Conservation (phyloP, 345 rosid species). For the Turritis glabra region DNA sequence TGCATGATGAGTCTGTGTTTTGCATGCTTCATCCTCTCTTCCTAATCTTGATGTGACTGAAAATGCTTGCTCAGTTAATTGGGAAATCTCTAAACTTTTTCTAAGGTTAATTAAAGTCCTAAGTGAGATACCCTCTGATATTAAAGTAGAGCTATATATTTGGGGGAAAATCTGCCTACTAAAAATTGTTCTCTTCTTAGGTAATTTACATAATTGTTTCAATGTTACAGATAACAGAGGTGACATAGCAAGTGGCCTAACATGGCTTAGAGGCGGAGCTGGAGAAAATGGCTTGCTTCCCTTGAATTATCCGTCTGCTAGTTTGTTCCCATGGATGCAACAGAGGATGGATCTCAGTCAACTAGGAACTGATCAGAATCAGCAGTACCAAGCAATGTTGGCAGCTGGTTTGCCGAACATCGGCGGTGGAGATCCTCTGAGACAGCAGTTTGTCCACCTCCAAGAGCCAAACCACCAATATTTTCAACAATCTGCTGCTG, state of each 20-base stretch:
- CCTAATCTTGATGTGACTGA: too few species aligned
- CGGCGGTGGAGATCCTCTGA: slow-evolving; percentile 49
- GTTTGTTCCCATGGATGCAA: slow-evolving; percentile 63
- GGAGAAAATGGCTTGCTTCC: slow-evolving; percentile 59
- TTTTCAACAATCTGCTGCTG: too few species aligned
- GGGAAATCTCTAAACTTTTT: too few species aligned
- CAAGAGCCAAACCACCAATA: too few species aligned
- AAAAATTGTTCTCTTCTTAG: background rate
- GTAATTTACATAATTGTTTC: background rate
- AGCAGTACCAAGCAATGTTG: slow-evolving; percentile 61
- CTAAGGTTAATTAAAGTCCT: too few species aligned
- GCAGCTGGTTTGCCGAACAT: slow-evolving; percentile 48
- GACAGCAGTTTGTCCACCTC: too few species aligned
- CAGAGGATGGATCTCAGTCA: slow-evolving; percentile 52
- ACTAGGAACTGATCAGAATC: slow-evolving; percentile 52
- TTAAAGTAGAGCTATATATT: too few species aligned
- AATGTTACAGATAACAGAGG: slow-evolving; percentile 50
- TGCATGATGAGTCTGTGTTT: background rate
- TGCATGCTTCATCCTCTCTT: too few species aligned
- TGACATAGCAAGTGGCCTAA: slow-evolving; percentile 46
- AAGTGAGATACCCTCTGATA: too few species aligned
- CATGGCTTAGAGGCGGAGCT: slow-evolving; percentile 60
- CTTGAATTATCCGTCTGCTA: slow-evolving; percentile 52
- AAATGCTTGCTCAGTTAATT: too few species aligned
- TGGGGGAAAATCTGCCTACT: too few species aligned